Conservation (phyloP, 192 early-diverging fungal genomes). For the Diversispora epigaea region DNA sequence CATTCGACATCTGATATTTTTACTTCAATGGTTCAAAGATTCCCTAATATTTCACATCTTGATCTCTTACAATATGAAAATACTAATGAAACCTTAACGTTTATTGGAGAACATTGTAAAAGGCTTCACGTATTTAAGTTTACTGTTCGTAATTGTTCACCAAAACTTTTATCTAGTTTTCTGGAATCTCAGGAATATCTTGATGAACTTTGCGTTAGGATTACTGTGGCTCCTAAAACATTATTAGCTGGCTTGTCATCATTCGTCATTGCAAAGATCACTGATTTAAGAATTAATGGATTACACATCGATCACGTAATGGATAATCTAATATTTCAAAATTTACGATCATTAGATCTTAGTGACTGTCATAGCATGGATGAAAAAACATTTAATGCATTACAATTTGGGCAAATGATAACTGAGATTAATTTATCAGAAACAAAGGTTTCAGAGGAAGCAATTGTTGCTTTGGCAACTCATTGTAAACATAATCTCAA, state of each 20-base stretch:
- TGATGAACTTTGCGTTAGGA: constrained; percentile 18
- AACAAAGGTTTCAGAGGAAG: constrained; percentile 23
- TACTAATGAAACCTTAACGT: constrained; percentile 8
- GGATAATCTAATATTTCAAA: constrained; percentile 7
- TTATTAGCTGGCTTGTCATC: constrained; percentile 2
- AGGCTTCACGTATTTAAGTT: constrained; percentile 9
- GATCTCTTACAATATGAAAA: constrained; percentile 26
- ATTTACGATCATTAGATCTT: constrained; percentile 5
- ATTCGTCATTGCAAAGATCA: constrained; percentile 15
- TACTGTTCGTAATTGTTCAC: constrained; percentile 1
- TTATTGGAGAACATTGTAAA: constrained; percentile 10
- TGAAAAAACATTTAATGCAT: constrained; percentile 13
- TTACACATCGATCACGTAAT: constrained; percentile 16
- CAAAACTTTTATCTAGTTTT: neutral
- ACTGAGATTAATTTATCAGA: constrained; percentile 21
- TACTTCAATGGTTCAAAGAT: neutral
- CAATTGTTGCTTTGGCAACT: constrained; percentile 8
- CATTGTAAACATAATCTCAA: constrained; percentile 22
- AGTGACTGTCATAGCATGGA: constrained; percentile 15
- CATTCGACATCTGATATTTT: constrained; percentile 6
- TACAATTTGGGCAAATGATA: constrained; percentile 21
- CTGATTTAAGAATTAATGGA: constrained; percentile 20
- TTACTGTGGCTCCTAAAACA: constrained; percentile 5
- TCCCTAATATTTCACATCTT: constrained; percentile 15
- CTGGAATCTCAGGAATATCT: constrained; percentile 18